These are phyloP conservation scores for Phytophthora litchii DNA, from an alignment of 352 stramenopile genomes.

Conservation along the genomic window DNA sequence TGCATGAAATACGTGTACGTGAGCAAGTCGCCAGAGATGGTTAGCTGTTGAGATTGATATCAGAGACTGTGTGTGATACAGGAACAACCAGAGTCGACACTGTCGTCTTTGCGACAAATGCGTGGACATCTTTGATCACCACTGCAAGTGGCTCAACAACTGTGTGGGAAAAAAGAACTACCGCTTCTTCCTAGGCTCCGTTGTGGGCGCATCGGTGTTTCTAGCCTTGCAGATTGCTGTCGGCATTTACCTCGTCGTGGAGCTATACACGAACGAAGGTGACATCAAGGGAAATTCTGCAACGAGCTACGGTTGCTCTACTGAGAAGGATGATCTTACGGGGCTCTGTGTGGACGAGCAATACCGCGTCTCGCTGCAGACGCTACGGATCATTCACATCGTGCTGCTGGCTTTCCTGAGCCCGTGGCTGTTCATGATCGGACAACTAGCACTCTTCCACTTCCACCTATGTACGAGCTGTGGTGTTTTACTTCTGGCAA, in stretches of 20 bases:
- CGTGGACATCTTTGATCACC: conserved; percentile 96
- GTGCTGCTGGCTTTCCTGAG: conserved; percentile 69
- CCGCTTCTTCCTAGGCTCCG: conserved; percentile 75
- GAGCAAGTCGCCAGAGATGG: background rate
- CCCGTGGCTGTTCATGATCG: conserved; percentile 81
- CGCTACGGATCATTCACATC: conserved; percentile 70
- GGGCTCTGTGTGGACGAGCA: conserved; percentile 58
- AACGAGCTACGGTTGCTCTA: conserved; percentile 68
- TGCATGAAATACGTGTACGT: conserved; percentile 90
- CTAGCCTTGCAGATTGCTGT: conserved; percentile 74
- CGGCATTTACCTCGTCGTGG: conserved; percentile 62
- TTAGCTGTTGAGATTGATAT: conserved; percentile 1
- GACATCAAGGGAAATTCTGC: conserved; percentile 54
- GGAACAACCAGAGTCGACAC: conserved; percentile 89
- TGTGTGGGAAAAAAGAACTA: conserved; percentile 93
- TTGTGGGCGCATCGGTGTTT: conserved; percentile 68
- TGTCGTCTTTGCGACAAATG: conserved; percentile 97
- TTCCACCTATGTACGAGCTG: conserved; percentile 79
- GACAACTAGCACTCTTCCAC: conserved; percentile 81
- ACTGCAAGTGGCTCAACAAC: conserved; percentile 98
- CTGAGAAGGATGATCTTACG: conserved; percentile 42
- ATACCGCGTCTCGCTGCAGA: conserved; percentile 59
- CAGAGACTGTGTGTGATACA: conserved; percentile 18
- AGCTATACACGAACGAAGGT: conserved; percentile 52
- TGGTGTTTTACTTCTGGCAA: background rate